A percentile compares a stretch with the other conserved stretches of the same genome.
These are phyloP conservation scores for Solanum rostratum DNA, from an alignment of 257 asterid species.

Conservation along the genomic window DNA sequence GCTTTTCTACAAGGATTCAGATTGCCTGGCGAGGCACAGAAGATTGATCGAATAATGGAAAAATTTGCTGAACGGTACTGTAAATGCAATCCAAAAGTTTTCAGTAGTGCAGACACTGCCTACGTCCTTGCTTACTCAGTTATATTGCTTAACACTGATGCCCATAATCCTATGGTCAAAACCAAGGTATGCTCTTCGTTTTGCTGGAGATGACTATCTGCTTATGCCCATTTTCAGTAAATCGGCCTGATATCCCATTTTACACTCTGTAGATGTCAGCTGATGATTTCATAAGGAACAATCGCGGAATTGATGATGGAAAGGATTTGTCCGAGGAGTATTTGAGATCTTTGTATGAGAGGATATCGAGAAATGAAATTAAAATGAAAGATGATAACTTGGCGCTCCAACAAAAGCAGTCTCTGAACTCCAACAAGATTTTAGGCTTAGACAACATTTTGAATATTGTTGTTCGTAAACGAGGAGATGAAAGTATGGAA, in stretches of 20 bases:
- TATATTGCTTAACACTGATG: conserved; percentile 92
- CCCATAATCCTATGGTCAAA: conserved; percentile 97
- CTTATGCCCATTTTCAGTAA: not conserved
- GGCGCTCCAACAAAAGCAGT: conserved; percentile 81
- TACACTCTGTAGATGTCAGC: conserved; percentile 68
- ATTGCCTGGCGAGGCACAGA: conserved; percentile 99
- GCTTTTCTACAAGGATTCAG: conserved; percentile 84
- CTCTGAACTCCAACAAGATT: conserved; percentile 64
- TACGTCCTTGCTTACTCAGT: conserved; percentile 98
- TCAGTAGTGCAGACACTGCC: conserved; percentile 97
- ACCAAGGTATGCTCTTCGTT: conserved; percentile 57
- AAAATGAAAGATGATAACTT: conserved; percentile 95
- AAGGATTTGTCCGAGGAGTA: conserved; percentile 92
- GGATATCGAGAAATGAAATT: conserved; percentile 89
- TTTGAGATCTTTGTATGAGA: conserved; percentile 80
- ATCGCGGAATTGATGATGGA: conserved; percentile 97
- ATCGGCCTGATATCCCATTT: not conserved
- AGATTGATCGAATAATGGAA: conserved; percentile 97
- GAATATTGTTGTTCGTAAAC: conserved; percentile 80
- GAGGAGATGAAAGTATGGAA: conserved; percentile 82
- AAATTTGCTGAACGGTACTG: conserved; percentile 96
- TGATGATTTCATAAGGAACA: conserved; percentile 90
- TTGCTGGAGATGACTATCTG: not conserved
- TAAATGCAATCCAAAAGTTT: conserved; percentile 81
- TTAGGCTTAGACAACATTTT: conserved; percentile 83